phyloP scores from a whole-genome alignment of 2,329 filamentous ascomycete genomes.

The Dactylonectria macrodidyma region DNA sequence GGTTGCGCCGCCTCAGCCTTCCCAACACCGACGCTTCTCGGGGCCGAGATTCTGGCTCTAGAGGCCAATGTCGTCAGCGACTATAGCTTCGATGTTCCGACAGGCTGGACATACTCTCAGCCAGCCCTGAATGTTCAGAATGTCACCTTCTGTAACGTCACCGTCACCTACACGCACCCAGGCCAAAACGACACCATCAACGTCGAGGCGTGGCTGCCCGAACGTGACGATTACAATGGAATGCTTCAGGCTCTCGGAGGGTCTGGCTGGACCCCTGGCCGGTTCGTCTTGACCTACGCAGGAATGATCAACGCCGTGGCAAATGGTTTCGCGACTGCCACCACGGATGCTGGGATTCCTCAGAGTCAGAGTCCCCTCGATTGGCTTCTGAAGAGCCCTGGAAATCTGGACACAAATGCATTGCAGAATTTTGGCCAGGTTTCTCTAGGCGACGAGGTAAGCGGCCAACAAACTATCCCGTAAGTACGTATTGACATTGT shows the following conservation, averaged over 20 bases:
- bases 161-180: conserved; percentile 4
- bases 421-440: not conserved
- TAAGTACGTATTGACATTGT: too few relatives aligned
- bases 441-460: conserved; percentile 8
- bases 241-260: not conserved
- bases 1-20: too few relatives aligned
- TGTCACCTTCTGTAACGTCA: conserved; percentile 2
- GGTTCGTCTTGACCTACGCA: not conserved
- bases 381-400: not conserved
- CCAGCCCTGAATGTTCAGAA: too few relatives aligned
- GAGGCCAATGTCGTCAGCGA: too few relatives aligned
- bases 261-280: conserved; percentile 4
- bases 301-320: conserved; percentile 1
- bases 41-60: too few relatives aligned
- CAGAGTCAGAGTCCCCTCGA: not conserved
- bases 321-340: conserved; percentile 2
- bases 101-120: too few relatives aligned
- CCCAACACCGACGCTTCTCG: too few relatives aligned
- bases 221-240: not conserved
- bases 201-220: not conserved
- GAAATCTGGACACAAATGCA: not conserved
- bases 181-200: not conserved
- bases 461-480: not conserved
- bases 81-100: too few relatives aligned
- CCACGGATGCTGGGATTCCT: conserved; percentile 1